Base-by-base conservation (phyloP, 169 alveolate species). In the Plasmodium berghei region DNA sequence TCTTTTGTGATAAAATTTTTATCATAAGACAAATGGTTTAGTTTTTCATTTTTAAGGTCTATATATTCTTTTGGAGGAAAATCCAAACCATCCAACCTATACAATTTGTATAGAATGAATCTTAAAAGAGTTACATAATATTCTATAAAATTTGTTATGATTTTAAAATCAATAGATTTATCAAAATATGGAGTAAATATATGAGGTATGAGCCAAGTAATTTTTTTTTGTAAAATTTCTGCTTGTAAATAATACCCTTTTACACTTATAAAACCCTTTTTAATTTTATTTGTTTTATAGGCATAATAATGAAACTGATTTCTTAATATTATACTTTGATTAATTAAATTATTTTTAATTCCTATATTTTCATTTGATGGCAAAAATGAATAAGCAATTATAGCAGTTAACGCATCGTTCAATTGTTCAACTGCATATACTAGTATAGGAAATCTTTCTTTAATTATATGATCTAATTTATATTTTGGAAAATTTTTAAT, bases 211-310 rank as follows among this genome's bases (percentile, higher is more conserved):
- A 99, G 91, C 99, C 99, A 99, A 1, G 99, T 97, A 59, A 99
- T 98, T 22, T 95, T 90, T 64, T 95, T 97, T 26, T 85, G 90
- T 42, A 95, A 94, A 40, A 99, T 96, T 90, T 97, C 98, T 2
- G 98, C 99, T 91, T 98, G 99, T 90, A 98, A 97, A 95, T 98
- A 99, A 85, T 97, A 98, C 24, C 99, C 99, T 95, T 99, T 99
- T 40, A 99, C 97, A 45, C 99, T 97, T 20, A 95, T 96, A 94
- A 97, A 99, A 5, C 95, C 95, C 83, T 96, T 97, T 92, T 94
- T 95, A 26, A 98, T 72, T 48, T 18, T 52, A 3, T 55, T 85
- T 16, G 83, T 59, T 54, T 73, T 66, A 83, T 61, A 88, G 22
- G 46, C 4, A 45, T 59, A 56, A 48, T 59, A 48, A 45, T 70